phyloP scores from a whole-genome alignment of 1,284 basidiomycete species.

The Trichosporon sp. region DNA sequence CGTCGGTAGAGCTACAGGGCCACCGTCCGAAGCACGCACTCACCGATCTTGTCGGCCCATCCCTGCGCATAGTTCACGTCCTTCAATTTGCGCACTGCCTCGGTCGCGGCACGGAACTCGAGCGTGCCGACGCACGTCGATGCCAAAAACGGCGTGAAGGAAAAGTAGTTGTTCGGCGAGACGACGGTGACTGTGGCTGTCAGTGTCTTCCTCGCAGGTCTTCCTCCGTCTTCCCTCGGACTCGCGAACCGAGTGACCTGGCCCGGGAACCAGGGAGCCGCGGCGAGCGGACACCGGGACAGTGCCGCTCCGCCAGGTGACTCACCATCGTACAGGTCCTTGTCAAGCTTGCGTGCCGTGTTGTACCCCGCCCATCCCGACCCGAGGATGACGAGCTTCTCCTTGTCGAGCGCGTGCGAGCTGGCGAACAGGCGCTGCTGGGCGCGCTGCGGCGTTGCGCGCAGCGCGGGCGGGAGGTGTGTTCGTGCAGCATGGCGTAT shows the following conservation, averaged over 20 bases:
- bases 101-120: constrained; percentile 72
- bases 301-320: too few relatives aligned
- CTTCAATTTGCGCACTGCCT: constrained; percentile 59
- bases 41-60: constrained; percentile 48
- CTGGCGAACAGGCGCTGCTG: background rate
- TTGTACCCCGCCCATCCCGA: constrained; percentile 82
- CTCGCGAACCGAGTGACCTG: too few relatives aligned
- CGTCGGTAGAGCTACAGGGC: background rate
- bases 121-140: constrained; percentile 74
- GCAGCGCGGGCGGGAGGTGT: background rate
- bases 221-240: background rate
- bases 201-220: constrained; percentile 12
- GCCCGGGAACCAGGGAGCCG: too few relatives aligned
- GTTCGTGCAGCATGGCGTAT: background rate
- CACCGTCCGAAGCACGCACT: constrained; percentile 4
- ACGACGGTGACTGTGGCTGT: constrained; percentile 57
- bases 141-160: constrained; percentile 74
- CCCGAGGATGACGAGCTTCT: constrained; percentile 65
- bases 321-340: constrained; percentile 37
- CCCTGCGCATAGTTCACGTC: constrained; percentile 46
- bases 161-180: constrained; percentile 73
- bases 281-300: too few relatives aligned
- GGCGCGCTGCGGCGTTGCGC: background rate
- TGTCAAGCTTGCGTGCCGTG: constrained; percentile 50
- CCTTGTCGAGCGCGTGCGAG: background rate